These are phyloP conservation scores for Venturia effusa DNA, from an alignment of 2,329 filamentous ascomycete species.

Conservation along the genomic window DNA sequence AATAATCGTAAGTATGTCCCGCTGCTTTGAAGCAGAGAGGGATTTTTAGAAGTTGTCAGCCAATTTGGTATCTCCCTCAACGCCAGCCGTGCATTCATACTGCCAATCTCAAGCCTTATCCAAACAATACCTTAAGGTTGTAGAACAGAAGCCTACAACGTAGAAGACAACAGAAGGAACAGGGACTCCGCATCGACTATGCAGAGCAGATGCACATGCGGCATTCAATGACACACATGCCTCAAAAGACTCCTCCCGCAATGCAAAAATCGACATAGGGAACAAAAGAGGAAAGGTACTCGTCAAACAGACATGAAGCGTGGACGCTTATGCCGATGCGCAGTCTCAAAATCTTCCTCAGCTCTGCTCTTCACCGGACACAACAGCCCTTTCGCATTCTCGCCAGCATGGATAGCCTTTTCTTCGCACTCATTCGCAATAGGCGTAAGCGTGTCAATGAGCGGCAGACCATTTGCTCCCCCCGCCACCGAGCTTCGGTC, in stretches of 20 bases:
- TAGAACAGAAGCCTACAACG: not conserved
- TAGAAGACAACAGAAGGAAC: not conserved
- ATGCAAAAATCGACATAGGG: not conserved
- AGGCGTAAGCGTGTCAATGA: not conserved
- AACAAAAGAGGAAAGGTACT: not conserved
- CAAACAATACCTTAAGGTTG: not conserved
- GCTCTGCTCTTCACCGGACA: not conserved
- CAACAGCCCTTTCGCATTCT: not conserved
- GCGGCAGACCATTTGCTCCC: not conserved
- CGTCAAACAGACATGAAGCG: not conserved
- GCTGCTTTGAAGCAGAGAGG: not conserved
- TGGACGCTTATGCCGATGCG: slow-evolving; percentile 5
- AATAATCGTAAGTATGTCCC: not conserved
- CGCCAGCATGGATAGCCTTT: not conserved
- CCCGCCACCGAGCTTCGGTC: not conserved
- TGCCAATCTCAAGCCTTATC: not conserved
- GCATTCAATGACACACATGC: not conserved
- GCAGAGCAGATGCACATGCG: not conserved
- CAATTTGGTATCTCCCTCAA: not conserved
- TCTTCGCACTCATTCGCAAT: not conserved
- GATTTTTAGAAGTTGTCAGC: not conserved
- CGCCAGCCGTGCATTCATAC: slow-evolving; percentile 1
- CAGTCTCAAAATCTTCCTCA: not conserved
- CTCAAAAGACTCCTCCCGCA: not conserved
- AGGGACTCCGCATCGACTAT: not conserved